These are phyloP conservation scores for Globisporangium irregulare DNA, from an alignment of 352 stramenopile species.

Conservation along the genomic window DNA sequence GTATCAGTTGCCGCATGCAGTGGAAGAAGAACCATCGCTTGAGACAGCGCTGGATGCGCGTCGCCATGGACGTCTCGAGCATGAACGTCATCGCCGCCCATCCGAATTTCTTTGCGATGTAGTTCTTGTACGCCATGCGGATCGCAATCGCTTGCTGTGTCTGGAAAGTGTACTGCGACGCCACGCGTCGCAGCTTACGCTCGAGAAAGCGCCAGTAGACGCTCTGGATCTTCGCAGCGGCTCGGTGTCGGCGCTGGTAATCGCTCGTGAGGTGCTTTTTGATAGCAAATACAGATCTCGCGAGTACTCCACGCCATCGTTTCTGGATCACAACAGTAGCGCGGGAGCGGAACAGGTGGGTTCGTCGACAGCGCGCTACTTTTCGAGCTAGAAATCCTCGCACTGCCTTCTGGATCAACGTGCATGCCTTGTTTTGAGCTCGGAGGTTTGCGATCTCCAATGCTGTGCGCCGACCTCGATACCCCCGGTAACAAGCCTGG, in stretches of 20 bases:
- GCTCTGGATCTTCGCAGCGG: conserved; percentile 37
- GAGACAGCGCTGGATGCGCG: conserved; percentile 32
- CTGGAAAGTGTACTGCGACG: conserved; percentile 12
- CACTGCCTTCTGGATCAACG: conserved; percentile 22
- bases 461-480: conserved; percentile 24
- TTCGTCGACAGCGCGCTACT: conserved; percentile 20
- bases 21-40: conserved; percentile 29
- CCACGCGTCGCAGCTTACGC: conserved; percentile 24
- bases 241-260: conserved; percentile 24
- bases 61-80: conserved; percentile 39
- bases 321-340: conserved; percentile 20
- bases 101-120: conserved; percentile 60
- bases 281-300: conserved; percentile 1
- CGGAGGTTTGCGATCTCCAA: not conserved
- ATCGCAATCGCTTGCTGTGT: conserved; percentile 31
- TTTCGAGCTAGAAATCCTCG: conserved; percentile 19
- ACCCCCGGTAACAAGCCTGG: conserved; percentile 39
- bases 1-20: conserved; percentile 15
- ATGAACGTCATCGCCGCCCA: conserved; percentile 43
- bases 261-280: not conserved
- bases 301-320: conserved; percentile 27
- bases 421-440: conserved; percentile 14
- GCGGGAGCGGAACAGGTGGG: not conserved
- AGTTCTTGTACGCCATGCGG: conserved; percentile 51
- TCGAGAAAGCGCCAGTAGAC: conserved; percentile 28